Evolutionary conservation across 495 filamentous ascomycete genomes (phyloP), one percentile per base, ranked within the genome.

Genomic region (Xylaria curta): DNA sequence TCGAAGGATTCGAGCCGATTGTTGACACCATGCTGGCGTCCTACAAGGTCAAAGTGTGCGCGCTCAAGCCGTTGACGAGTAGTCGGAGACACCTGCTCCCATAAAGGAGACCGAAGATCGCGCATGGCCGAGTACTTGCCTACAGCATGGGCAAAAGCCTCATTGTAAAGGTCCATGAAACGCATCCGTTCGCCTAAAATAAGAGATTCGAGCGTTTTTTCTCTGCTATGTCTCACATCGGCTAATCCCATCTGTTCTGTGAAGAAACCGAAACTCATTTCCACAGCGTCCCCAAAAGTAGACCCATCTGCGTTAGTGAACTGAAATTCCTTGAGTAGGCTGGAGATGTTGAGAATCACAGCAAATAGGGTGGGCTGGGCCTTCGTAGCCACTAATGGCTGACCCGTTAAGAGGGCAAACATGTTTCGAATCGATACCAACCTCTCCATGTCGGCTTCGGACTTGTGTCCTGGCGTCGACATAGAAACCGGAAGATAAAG

Each of bases 131-230:
- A 90, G 75, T 94, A 92, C 79, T 96, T 96, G 33, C 96, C 96
- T 17, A 93, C 94, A n/a, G 90, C 93, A 80, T 99, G 96, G 10
- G 94, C 86, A 75, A 97, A 99, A 7, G 91, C 94, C 76, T 98
- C 94, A 70, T 93, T 91, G 76, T 96, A 99, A 13, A 99, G 87
- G 19, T 88, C 85, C 78, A 89, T 90, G 61, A 89, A 97, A 46
- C 89, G 89, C 88, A 98, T 92, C 15, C 88, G 85, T 82, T 99
- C 96, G 42, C 92, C 94, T 51, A 99, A 82, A 28, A 98, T 86
- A 53, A 99, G 87, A 1, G 90, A 93, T 80, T 99, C 94, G 53
- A 98, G 87, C 3, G 94, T 97, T 83, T 97, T 96, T 77, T 97
- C 95, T 12, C 92, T 87, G 79, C 93, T 97, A 65, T 86, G 82